Conservation (phyloP, 805 yeast species). For the Torulaspora quercuum region DNA sequence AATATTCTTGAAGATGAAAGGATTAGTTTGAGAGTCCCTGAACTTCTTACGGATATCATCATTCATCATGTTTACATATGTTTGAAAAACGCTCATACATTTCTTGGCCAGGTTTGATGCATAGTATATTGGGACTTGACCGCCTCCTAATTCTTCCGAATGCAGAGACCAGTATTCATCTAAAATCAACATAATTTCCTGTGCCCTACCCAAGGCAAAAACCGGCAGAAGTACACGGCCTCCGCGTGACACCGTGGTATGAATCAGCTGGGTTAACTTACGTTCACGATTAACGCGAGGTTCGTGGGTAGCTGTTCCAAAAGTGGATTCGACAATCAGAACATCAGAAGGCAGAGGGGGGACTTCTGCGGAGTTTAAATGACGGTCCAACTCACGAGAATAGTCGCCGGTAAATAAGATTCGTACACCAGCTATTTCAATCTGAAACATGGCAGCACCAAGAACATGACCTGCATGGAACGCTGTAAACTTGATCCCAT, state of each 20-base stretch:
- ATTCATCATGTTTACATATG: slow-evolving; percentile 96
- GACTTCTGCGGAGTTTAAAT: slow-evolving; percentile 89
- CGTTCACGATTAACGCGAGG: slow-evolving; percentile 83
- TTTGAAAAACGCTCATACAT: slow-evolving; percentile 96
- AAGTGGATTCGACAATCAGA: slow-evolving; percentile 90
- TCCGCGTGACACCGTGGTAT: slow-evolving; percentile 77
- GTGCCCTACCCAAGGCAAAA: slow-evolving; percentile 95
- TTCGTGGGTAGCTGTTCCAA: slow-evolving; percentile 96
- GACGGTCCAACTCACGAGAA: slow-evolving; percentile 93
- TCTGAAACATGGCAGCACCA: slow-evolving; percentile 97
- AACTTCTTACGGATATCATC: slow-evolving; percentile 75
- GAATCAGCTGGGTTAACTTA: slow-evolving; percentile 75
- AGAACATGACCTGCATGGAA: slow-evolving; percentile 99
- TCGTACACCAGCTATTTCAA: slow-evolving; percentile 90
- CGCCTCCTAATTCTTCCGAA: slow-evolving; percentile 62
- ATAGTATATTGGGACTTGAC: slow-evolving; percentile 73
- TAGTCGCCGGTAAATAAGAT: slow-evolving; percentile 93
- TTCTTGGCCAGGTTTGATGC: slow-evolving; percentile 92
- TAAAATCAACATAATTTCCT: slow-evolving; percentile 80
- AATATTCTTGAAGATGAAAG: slow-evolving; percentile 84
- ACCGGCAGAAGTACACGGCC: slow-evolving; percentile 92
- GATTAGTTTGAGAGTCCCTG: slow-evolving; percentile 77
- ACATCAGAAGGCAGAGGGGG: slow-evolving; percentile 87
- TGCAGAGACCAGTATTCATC: slow-evolving; percentile 94
- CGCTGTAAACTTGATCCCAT: slow-evolving; percentile 93